A percentile compares a stretch with the other conserved stretches of the same genome.
Conservation (phyloP, 768 basidiomycete genomes). For the Collybia sp. region DNA sequence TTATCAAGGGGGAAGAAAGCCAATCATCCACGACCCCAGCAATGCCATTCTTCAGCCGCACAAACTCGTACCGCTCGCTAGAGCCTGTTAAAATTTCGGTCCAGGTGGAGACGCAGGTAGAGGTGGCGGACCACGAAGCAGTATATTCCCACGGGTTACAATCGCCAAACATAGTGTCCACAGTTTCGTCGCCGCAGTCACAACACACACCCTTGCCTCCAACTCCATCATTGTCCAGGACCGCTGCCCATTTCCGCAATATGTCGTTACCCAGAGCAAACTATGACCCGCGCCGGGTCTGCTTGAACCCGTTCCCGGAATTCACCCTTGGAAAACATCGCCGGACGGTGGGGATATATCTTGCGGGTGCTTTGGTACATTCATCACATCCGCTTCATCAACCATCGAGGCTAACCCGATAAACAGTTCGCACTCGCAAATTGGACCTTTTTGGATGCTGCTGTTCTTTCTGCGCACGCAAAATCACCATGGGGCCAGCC, state of each 20-base stretch:
- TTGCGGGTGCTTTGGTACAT: constrained; percentile 90
- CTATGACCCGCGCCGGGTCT: constrained; percentile 87
- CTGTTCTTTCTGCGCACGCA: constrained; percentile 85
- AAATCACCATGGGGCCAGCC: no score
- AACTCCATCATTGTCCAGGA: constrained; percentile 7
- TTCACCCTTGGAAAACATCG: constrained; percentile 71
- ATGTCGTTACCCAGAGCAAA: constrained; percentile 68
- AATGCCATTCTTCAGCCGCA: no score
- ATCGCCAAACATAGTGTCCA: no score
- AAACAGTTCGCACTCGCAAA: constrained; percentile 92
- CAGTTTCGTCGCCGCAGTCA: constrained; percentile 14
- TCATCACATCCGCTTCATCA: constrained; percentile 3
- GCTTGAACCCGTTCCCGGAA: constrained; percentile 82
- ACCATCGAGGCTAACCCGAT: no score
- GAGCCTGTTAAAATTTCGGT: constrained; percentile 15
- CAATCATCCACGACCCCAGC: no score
- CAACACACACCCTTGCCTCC: constrained; percentile 7
- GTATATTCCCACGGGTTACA: constrained; percentile 22
- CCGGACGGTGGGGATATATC: constrained; percentile 82
- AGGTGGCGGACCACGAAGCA: constrained; percentile 12
- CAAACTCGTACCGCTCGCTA: no score
- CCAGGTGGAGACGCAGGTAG: constrained; percentile 20
- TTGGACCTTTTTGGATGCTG: constrained; percentile 94
- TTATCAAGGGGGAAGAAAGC: no score
- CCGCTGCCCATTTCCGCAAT: constrained; percentile 4